Evolutionary conservation across 768 basidiomycete genomes (phyloP), one percentile per base, ranked within the genome.

Genomic region (Suillus alpinus): DNA sequence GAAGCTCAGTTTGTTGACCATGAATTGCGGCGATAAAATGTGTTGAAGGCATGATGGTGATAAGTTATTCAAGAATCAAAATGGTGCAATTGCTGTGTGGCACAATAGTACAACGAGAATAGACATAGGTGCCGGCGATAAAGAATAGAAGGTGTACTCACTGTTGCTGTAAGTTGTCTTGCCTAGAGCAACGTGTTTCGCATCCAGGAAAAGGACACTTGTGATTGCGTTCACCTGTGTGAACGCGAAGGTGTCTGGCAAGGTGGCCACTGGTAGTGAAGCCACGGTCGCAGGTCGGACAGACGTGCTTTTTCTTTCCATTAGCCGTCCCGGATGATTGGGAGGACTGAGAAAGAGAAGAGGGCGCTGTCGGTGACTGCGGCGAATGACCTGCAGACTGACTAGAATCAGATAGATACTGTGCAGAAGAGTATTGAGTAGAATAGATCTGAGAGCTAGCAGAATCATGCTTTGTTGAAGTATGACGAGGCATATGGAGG

Each of bases 191-290:
- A 18, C 91, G 82, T 1, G 93, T 95, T 67, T 94, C 91, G 72
- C 94, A 96, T 26, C 93, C 94, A n/a, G 94, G 94, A 77, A 93
- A 95, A 37, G 94, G 94, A 69, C 94, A 96, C 62, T 87, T 91
- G 78, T 95, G 92, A 75, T 95, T 94, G 63, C 92, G 83, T 68
- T 95, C 94, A 43, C 94, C 94, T 16, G 94, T 95, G 76, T 95
- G 94, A 13, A 94, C 89, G 59, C 92, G 80, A n/a, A 89, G 82
- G 70, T 95, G 94, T 51, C 94, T 84, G 0, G 93, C 90, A 20
- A 95, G 82, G 72, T 95, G 94, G 18, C 94, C 94, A 62, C 88
- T 89, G 29, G 94, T 95, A 58, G 92, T 92, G 75, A 95, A 95
- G 1, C 84, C 82, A 47, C 91, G 84, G 3, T 86, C 80, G 74